These are phyloP conservation scores for Syzygium aqueum DNA, from an alignment of 345 rosid species.

Conservation along the genomic window DNA sequence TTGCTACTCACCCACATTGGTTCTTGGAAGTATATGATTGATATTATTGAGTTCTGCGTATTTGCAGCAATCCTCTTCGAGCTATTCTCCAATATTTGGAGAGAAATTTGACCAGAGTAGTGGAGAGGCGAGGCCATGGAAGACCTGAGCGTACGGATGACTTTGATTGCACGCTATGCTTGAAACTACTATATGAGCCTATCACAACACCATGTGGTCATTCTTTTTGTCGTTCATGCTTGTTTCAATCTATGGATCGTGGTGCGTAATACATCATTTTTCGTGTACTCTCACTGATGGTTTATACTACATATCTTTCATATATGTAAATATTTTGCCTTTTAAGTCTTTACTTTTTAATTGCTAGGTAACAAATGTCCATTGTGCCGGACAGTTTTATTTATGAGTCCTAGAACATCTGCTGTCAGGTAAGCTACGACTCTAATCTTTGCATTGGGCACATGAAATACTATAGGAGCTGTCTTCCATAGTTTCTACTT, in stretches of 20 bases:
- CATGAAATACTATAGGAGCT: background rate
- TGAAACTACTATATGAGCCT: conserved; percentile 85
- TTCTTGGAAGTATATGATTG: background rate
- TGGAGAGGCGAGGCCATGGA: conserved; percentile 26
- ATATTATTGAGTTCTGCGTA: background rate
- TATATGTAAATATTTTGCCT: background rate
- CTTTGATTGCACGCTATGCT: conserved; percentile 85
- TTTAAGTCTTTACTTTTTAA: background rate
- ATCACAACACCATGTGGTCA: conserved; percentile 95
- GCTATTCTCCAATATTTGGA: conserved; percentile 64
- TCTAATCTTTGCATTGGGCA: background rate
- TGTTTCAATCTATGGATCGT: conserved; percentile 89
- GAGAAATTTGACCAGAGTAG: conserved; percentile 19
- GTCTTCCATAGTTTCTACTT: background rate
- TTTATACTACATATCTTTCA: background rate
- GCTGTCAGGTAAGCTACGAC: conserved; percentile 56
- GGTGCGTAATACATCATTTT: conserved; percentile 30
- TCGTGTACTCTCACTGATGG: background rate
- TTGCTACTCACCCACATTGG: background rate
- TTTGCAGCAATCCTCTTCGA: conserved; percentile 67
- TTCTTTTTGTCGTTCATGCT: conserved; percentile 87
- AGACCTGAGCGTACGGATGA: conserved; percentile 68
- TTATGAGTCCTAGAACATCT: conserved; percentile 76
- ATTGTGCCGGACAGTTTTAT: conserved; percentile 83
- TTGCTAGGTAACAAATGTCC: conserved; percentile 89